A percentile compares a stretch with the other conserved stretches of the same genome.
Conservation (phyloP, 495 filamentous ascomycete species). For the Penicillium egyptiacum region DNA sequence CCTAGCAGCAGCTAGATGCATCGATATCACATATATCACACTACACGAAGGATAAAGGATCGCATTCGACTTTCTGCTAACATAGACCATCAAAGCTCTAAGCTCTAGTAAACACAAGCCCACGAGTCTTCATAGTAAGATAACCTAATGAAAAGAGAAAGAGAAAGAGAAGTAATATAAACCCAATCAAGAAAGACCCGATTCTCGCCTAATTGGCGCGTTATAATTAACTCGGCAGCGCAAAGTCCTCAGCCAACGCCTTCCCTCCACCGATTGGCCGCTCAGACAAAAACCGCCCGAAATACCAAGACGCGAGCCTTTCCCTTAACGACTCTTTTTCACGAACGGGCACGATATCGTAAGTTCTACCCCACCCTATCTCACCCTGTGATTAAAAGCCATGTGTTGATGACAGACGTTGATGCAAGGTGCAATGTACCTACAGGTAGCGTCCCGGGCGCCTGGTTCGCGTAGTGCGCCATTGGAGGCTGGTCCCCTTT, state of each 20-base stretch:
- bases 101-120: background rate
- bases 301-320: conserved; percentile 30
- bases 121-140: background rate
- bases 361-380: background rate
- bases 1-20: background rate
- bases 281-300: background rate
- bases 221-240: conserved; percentile 11
- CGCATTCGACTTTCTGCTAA: background rate
- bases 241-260: conserved; percentile 4
- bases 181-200: background rate
- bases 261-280: conserved; percentile 11
- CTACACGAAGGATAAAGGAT: background rate
- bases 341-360: conserved; percentile 11
- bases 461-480: background rate
- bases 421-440: conserved; percentile 1
- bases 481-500: background rate
- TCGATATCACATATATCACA: background rate
- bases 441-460: background rate
- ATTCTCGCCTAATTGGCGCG: conserved; percentile 10
- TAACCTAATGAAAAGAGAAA: background rate
- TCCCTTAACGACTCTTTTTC: conserved; percentile 24
- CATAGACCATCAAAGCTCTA: background rate
- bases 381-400: background rate
- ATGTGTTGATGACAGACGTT: background rate
- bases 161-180: background rate